Base-by-base conservation (phyloP, 257 asterid genomes). In the Primulina eburnea region DNA sequence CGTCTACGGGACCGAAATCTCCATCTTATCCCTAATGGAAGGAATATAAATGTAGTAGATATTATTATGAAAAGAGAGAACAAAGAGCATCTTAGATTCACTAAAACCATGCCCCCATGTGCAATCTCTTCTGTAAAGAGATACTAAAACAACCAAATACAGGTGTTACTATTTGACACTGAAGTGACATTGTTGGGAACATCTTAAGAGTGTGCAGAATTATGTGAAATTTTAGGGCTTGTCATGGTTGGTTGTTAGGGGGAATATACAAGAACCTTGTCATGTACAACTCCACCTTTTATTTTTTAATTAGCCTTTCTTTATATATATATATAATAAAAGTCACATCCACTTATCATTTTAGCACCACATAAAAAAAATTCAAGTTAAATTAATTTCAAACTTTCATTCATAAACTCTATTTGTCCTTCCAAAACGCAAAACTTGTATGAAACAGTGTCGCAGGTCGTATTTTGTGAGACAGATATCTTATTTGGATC, bases 51-150 rank as follows among this genome's bases (percentile, higher is more conserved):
- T 4, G 55, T 43, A 43, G 6, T 43, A 28, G 10, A 59, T 33
- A 2, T 32, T 34, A n/a, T 60, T 11, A 18, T 14, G 4, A 16
- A 79, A 43, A 47, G 67, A 18, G 52, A 75, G 78, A 69, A 70
- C 77, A 75, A 66, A 75, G 77, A 75, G 85, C 83, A 81, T 81
- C 83, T 67, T 33, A 37, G 76, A 73, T 57, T 63, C 60, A 70
- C 34, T 3, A 62, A 43, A 61, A 69, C 24, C 77, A 73, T 34
- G 59, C 58, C 18, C 18, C 76, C 79, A 87, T 87, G 90, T 87
- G 94, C 80, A 72, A 55, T 78, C 86, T 83, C 82, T 61, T 68
- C 88, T 85, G 92, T 87, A 85, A 85, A 84, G 85, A 77, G 76
- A 67, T 67, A 55, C 77, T 73, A 59, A 67, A 77, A 70, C 68